Percentiles rank a stretch among this genome's conserved stretches.
phyloP scores from a whole-genome alignment of 179 eudicot genomes.

The Beta corolliflora region DNA sequence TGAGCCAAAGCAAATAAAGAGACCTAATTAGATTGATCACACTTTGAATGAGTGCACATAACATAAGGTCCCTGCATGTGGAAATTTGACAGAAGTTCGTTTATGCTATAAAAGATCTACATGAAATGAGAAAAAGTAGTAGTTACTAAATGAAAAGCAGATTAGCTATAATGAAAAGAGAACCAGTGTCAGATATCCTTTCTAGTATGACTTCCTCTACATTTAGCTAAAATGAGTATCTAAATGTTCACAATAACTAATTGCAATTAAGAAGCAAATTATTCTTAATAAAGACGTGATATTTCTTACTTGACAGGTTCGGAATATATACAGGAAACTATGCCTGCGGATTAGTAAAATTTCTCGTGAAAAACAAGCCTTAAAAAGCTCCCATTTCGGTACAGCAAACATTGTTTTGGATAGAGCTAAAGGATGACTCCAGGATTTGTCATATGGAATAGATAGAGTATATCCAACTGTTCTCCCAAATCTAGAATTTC shows the following conservation, averaged over 20 bases:
- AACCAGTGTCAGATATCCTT: neutral
- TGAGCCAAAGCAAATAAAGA: neutral
- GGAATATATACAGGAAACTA: conserved; percentile 78
- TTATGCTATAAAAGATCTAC: neutral
- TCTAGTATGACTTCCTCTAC: neutral
- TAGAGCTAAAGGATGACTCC: conserved; percentile 61
- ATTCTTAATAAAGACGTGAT: neutral
- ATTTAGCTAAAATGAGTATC: neutral
- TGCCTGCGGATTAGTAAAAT: conserved; percentile 72
- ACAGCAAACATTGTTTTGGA: conserved; percentile 53
- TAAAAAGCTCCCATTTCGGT: conserved; percentile 67
- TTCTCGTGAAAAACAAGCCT: conserved; percentile 72
- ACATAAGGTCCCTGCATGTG: neutral
- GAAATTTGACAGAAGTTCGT: neutral
- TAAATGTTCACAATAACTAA: neutral
- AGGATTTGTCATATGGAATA: conserved; percentile 56
- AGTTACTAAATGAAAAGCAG: neutral
- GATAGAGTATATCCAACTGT: conserved; percentile 49
- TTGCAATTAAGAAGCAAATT: neutral
- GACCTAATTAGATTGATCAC: neutral
- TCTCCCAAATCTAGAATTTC: conserved; percentile 62
- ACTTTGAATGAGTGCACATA: neutral
- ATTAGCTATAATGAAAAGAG: neutral
- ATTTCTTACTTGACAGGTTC: conserved; percentile 71
- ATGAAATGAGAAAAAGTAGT: neutral